A percentile compares a stretch with the other conserved stretches of the same genome.
Conservation (phyloP, 2,329 filamentous ascomycete genomes). For the Fusarium sp. region DNA sequence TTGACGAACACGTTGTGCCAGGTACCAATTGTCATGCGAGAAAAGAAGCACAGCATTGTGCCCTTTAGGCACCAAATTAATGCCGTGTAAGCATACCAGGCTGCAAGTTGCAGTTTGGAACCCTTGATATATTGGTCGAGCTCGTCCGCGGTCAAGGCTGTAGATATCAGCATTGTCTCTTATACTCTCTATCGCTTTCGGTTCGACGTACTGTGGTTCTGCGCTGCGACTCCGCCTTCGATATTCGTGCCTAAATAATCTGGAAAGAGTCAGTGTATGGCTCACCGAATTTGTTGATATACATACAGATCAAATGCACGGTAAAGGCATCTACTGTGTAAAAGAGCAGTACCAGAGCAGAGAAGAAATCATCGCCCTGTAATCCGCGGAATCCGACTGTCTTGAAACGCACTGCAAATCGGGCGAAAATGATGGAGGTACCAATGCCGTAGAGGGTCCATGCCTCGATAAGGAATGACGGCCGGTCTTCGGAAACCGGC, state of each 20-base stretch:
- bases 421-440: conserved; percentile 46
- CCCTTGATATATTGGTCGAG: conserved; percentile 47
- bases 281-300: fast-evolving
- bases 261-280: neutral
- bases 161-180: neutral
- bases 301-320: conserved; percentile 49
- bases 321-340: conserved; percentile 52
- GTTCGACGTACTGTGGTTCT: conserved; percentile 5
- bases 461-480: conserved; percentile 45
- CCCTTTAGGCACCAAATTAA: conserved; percentile 52
- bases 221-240: conserved; percentile 20
- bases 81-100: conserved; percentile 55
- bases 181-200: fast-evolving
- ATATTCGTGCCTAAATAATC: conserved; percentile 40
- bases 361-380: conserved; percentile 54
- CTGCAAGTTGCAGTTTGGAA: conserved; percentile 52
- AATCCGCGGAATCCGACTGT: conserved; percentile 53
- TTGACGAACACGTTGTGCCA: conserved; percentile 43
- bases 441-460: conserved; percentile 51
- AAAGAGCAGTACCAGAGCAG: conserved; percentile 49
- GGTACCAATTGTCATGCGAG: conserved; percentile 44
- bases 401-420: conserved; percentile 51
- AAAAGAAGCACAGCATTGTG: conserved; percentile 47
- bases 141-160: conserved; percentile 44
- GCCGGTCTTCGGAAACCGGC: neutral